These are phyloP conservation scores for Penicillium atrosanguineum DNA, from an alignment of 495 filamentous ascomycete genomes.

Conservation along the genomic window DNA sequence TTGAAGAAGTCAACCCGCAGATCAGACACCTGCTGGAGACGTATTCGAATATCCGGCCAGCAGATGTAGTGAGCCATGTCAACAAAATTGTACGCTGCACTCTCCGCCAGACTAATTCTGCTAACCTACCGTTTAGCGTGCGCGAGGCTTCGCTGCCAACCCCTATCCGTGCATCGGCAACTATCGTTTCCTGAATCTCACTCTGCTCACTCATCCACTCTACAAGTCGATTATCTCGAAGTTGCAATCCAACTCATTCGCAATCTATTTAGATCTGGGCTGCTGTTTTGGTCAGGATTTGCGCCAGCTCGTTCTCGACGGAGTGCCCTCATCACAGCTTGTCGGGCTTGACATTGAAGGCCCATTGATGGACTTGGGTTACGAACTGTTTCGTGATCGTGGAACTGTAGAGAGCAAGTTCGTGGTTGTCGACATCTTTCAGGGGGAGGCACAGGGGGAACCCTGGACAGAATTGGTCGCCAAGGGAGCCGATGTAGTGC, in stretches of 20 bases:
- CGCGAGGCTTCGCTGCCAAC: conserved; percentile 7
- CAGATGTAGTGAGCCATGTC: conserved; percentile 7
- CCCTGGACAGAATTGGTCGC: conserved; percentile 9
- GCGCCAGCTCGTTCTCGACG: conserved; percentile 43
- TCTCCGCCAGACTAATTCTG: neutral
- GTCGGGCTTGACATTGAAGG: conserved; percentile 46
- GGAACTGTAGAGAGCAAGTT: conserved; percentile 25
- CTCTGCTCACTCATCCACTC: conserved; percentile 22
- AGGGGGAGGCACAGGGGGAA: conserved; percentile 8
- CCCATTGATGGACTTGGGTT: conserved; percentile 48
- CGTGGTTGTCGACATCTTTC: conserved; percentile 30
- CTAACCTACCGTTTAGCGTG: conserved; percentile 2
- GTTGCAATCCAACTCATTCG: conserved; percentile 23
- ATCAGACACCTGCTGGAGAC: conserved; percentile 9
- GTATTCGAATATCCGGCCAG: conserved; percentile 5
- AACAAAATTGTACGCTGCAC: conserved; percentile 7
- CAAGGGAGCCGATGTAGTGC: conserved; percentile 7
- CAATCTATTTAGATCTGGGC: conserved; percentile 38
- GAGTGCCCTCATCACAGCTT: conserved; percentile 36
- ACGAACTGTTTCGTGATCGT: conserved; percentile 47
- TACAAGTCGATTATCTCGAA: conserved; percentile 29
- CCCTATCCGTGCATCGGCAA: conserved; percentile 45
- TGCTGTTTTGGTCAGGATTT: conserved; percentile 48
- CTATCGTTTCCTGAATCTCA: conserved; percentile 43
- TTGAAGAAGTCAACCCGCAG: conserved; percentile 11